phyloP scores from a whole-genome alignment of 257 asterid genomes.

The Petunia secreta region DNA sequence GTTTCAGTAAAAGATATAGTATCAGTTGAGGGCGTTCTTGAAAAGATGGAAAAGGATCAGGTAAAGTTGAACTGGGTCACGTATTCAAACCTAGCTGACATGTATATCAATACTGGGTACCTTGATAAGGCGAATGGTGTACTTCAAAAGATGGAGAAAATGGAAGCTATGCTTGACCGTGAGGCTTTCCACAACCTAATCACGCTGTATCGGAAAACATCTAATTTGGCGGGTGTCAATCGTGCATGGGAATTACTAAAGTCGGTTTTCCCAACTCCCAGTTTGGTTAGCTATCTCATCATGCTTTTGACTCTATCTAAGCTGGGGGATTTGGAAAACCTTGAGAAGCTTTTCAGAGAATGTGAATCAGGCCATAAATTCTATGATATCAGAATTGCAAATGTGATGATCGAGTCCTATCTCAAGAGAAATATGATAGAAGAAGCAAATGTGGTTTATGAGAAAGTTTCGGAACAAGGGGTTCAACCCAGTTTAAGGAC shows the following conservation, averaged over 20 bases:
- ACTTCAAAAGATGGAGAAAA: constrained; percentile 56
- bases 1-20: constrained; percentile 50
- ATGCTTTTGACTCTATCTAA: constrained; percentile 39
- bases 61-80: constrained; percentile 54
- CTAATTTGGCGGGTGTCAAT: constrained; percentile 59
- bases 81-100: constrained; percentile 63
- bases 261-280: constrained; percentile 29
- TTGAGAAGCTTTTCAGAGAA: constrained; percentile 55
- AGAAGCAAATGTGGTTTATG: constrained; percentile 58
- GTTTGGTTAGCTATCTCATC: constrained; percentile 37
- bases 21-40: constrained; percentile 57
- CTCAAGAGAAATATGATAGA: constrained; percentile 54
- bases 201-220: constrained; percentile 54
- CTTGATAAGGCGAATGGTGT: constrained; percentile 49
- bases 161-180: constrained; percentile 29
- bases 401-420: constrained; percentile 66
- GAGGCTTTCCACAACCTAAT: constrained; percentile 46
- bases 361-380: constrained; percentile 53
- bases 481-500: constrained; percentile 51
- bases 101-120: constrained; percentile 51
- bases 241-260: constrained; percentile 35
- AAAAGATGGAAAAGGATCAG: constrained; percentile 59
- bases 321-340: constrained; percentile 53
- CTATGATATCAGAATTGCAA: constrained; percentile 60
- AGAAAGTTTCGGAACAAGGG: constrained; percentile 39